Base-by-base conservation (phyloP, 345 rosid genomes). In the Abelmoschus esculentus region DNA sequence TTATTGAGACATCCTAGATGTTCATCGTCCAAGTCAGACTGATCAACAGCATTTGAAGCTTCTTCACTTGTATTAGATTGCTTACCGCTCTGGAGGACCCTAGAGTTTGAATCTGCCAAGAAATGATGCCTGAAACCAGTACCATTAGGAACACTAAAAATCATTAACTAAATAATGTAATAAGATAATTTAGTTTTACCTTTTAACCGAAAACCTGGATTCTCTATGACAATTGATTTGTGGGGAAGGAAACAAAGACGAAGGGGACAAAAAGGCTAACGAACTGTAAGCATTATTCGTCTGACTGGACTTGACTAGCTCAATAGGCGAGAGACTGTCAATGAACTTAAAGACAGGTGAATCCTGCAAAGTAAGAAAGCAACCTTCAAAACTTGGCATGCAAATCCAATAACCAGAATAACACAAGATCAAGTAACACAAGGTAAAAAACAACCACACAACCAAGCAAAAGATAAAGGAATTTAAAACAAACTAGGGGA, bases 341-440 rank as follows among this genome's bases (percentile, higher is more conserved):
- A 89, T 89, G 78, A 80, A 89, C 68, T 83, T 84, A 72, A 85
- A 89, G 15, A 87, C 87, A 3, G 90, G 96, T 66, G 96, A 89
- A 80, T 85, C 85, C 96, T 89, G 85, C 83, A 49, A 38, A 82
- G 17, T 49, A 17, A 40, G 74, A 67, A 19, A 18, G 15, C 69
- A 29, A 31, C 34, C 8, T 26, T 36, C 53, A 40, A 52, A 62
- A 36, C 59, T 46, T 52, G 32, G n/a, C 38, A 61, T 8, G 7
- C 11, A 47, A 61, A 60, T 50, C 56, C 6, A 42, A 52, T 60
- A 56, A 38, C 68, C 18, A 31, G 18, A 34, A 7, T 15, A 71
- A 15, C 5, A 12, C 40, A 32, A 7, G 40, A 26, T 26, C 62
- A 53, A 46, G 32, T 31, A 40, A 53, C 19, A 36, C 59, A 10